Evolutionary conservation across 2,329 filamentous ascomycete genomes (phyloP), one percentile per base, ranked within the genome.

Genomic region (Cucurbitaria berberidis): DNA sequence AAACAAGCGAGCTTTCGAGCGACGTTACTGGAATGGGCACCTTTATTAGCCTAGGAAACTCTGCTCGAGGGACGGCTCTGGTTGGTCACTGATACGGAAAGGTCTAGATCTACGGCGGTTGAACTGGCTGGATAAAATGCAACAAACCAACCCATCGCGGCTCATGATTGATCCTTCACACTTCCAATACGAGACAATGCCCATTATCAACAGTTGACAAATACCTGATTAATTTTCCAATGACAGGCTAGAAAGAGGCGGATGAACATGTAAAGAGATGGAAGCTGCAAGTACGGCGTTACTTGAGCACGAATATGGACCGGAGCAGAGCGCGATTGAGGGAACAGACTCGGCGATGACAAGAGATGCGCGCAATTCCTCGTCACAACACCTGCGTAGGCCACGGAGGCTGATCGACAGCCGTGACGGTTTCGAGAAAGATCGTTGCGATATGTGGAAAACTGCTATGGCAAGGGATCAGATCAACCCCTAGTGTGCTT

Each of bases 141-240:
- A 39, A n/a, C 7, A 3, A 3, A 15, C 18, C 36, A 24, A 7
- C 36, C 36, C 21, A 22, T 19, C 18, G 36, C 11, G 21, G 15
- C 36, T 24, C 36, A 39, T 39, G 36, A 39, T 39, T 39, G 36
- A 39, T 39, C 36, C 36, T 22, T 39, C 18, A 24, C 21, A 10
- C 3, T 19, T 39, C 15, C 21, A n/a, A 39, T 15, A 30, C 29
- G 29, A 30, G 29, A n/a, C 30, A 34, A 39, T 15, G 24, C 15
- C 36, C 19, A 39, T 24, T 15, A 39, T 24, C 19, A 24, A 39
- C 10, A 39, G 9, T 29, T 64, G 61, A 60, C 57, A 58, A 62
- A 62, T 60, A 46, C 38, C 22, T 36, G 36, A 52, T 35, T 40
- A 62, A 58, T 59, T 57, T 26, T 64, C 59, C 59, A 55, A 38